A percentile compares a stretch with the other conserved stretches of the same genome.
Conservation (phyloP, 306 rosid species). For the Inga leiocalycina region DNA sequence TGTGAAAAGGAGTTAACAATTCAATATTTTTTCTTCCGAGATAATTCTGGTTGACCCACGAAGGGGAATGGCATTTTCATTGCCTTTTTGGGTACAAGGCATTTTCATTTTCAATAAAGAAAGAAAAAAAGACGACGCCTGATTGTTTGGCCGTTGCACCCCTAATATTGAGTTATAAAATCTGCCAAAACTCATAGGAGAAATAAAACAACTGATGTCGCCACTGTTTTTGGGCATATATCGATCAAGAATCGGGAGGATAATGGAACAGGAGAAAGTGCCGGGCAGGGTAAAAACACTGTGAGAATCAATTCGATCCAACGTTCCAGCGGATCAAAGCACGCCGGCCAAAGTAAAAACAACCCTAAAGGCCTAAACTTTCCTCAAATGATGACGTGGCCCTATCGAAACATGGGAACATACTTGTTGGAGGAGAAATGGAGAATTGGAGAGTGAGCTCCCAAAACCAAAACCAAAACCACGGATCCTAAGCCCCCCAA, state of each 20-base stretch:
- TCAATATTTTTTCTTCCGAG: not conserved
- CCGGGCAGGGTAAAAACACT: conserved; percentile 9
- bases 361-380: not conserved
- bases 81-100: no score
- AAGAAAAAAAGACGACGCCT: conserved; percentile 21
- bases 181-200: not conserved
- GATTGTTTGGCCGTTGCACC: not conserved
- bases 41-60: not conserved
- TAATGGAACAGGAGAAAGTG: conserved; percentile 15
- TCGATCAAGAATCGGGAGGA: not conserved
- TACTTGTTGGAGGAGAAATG: not conserved
- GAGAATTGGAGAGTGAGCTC: conserved; percentile 16
- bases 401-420: conserved; percentile 6
- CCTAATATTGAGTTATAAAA: not conserved
- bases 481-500: conserved; percentile 24
- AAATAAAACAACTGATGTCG: not conserved
- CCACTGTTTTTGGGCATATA: not conserved
- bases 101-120: not conserved
- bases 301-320: conserved; percentile 36
- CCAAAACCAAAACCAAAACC: not conserved
- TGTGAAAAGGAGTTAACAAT: not conserved
- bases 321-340: not conserved
- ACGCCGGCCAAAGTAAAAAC: not conserved
- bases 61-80: not conserved
- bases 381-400: conserved; percentile 33